These are phyloP conservation scores for Talaromyces sp. DNA, from an alignment of 2,329 filamentous ascomycete species.

Conservation along the genomic window DNA sequence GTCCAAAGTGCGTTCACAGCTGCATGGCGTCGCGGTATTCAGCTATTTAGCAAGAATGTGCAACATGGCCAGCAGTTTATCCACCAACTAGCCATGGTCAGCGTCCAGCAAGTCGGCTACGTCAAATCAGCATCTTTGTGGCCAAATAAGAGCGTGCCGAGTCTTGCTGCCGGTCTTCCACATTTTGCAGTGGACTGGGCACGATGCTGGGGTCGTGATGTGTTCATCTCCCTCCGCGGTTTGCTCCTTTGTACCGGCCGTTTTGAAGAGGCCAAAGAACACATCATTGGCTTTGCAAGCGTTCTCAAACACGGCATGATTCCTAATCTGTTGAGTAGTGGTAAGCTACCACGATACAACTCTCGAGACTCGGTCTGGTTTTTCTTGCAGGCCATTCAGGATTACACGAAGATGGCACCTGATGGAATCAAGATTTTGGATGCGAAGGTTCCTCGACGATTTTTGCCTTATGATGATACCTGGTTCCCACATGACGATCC, in stretches of 20 bases:
- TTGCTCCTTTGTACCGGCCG: conserved; percentile 88
- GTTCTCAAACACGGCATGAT: conserved; percentile 99
- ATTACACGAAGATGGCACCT: conserved; percentile 79
- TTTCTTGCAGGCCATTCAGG: conserved; percentile 92
- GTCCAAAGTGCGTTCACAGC: conserved; percentile 84
- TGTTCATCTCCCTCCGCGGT: conserved; percentile 92
- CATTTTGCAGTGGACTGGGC: conserved; percentile 95
- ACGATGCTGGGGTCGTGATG: conserved; percentile 93
- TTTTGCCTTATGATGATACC: conserved; percentile 91
- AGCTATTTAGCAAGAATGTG: conserved; percentile 74
- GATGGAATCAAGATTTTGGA: conserved; percentile 71
- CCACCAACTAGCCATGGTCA: conserved; percentile 84
- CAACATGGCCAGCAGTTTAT: conserved; percentile 82
- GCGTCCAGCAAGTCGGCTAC: conserved; percentile 82
- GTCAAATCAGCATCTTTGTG: conserved; percentile 89
- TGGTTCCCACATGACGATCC: conserved; percentile 82
- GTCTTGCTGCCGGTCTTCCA: conserved; percentile 84
- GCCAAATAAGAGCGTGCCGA: conserved; percentile 78
- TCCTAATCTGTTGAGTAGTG: conserved; percentile 84
- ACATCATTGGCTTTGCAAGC: conserved; percentile 91
- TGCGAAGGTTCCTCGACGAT: conserved; percentile 75
- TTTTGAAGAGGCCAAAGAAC: conserved; percentile 83
- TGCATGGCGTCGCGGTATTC: conserved; percentile 72
- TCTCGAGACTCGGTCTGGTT: conserved; percentile 97
- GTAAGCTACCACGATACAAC: conserved; percentile 86